Base-by-base conservation (phyloP, 208 protist genomes). In the Trypanosoma scelopori region DNA sequence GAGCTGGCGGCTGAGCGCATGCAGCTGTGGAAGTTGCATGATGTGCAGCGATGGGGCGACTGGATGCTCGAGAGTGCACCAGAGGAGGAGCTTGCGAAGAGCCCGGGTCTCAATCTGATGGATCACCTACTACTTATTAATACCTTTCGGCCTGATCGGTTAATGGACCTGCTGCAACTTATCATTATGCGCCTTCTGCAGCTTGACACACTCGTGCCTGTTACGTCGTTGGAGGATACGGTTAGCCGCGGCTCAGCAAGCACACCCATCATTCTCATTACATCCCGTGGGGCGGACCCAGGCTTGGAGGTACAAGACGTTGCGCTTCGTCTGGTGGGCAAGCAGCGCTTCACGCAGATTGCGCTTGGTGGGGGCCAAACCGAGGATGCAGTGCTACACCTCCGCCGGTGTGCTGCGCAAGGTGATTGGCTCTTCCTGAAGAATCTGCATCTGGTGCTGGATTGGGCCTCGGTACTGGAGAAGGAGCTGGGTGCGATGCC, bases 391-490 rank as follows among this genome's bases (percentile, higher is more conserved):
- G 78, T 98, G 77, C 55, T 81, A 70, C 83, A 94, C 59, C 39
- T 98, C 61, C 81, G 82, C n/a, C 78, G 86, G 30, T 91, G 87
- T 59, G 87, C 93, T 27, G 78, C 65, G 49, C 78, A 91, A 35
- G 96, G 97, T 30, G 76, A 90, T 55, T 98, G 94, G 95, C 65
- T 98, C 13, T 94, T 95, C 62, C 76, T 99, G 13, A 99, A 99
- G 83, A 99, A 99, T 71, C 67, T 98, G 15, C 97, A 99, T 78
- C 77, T 98, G 0, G 96, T 98, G n/a, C 76, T 96, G 12, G 76
- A 80, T 61, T 99, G 98, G 97, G 83, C 97, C 15, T 74, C 86
- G 0, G 71, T 85, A 27, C 79, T 98, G 7, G 95, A 98, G 65
- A 97, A 98, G 66, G 88, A 95, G 69, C 70, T 99, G 30, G 85